phyloP scores from a whole-genome alignment of 2,329 filamentous ascomycete species.

The Anthostomella pinea region DNA sequence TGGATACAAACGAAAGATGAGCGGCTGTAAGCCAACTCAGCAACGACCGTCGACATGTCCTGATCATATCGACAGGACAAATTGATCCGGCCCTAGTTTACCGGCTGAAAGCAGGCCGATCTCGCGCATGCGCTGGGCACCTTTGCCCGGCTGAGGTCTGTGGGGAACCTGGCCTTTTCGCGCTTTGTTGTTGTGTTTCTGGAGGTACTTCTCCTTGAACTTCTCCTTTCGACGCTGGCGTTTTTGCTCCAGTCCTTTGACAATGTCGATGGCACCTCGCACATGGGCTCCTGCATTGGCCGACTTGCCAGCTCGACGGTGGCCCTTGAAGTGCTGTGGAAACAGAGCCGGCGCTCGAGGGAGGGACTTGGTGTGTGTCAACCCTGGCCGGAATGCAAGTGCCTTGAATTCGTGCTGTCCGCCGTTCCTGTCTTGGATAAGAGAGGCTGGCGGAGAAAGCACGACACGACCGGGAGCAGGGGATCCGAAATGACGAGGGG shows the following conservation, averaged over 20 bases:
- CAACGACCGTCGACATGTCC: slow-evolving; percentile 3
- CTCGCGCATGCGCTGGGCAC: slow-evolving; percentile 89
- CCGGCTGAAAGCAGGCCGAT: slow-evolving; percentile 86
- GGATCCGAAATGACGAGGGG: slow-evolving; percentile 68
- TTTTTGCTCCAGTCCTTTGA: slow-evolving; percentile 94
- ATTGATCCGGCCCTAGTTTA: slow-evolving; percentile 70
- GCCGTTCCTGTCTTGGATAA: slow-evolving; percentile 20
- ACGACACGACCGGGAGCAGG: slow-evolving; percentile 54
- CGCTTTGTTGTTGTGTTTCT: slow-evolving; percentile 83
- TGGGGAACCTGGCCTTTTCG: slow-evolving; percentile 64
- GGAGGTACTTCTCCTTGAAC: slow-evolving; percentile 66
- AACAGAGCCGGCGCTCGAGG: slow-evolving; percentile 75
- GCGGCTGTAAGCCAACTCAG: slow-evolving; percentile 6
- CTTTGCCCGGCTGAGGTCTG: slow-evolving; percentile 75
- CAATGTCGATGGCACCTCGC: slow-evolving; percentile 94
- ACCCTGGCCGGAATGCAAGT: slow-evolving; percentile 58
- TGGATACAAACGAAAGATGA: slow-evolving; percentile 19
- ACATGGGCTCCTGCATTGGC: slow-evolving; percentile 54
- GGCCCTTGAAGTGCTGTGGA: slow-evolving; percentile 47
- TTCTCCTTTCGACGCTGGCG: slow-evolving; percentile 91
- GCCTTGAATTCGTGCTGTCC: slow-evolving; percentile 41
- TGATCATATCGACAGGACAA: slow-evolving; percentile 69
- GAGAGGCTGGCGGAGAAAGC: slow-evolving; percentile 42
- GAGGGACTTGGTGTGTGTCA: slow-evolving; percentile 80
- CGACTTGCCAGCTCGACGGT: slow-evolving; percentile 33